Evolutionary conservation across 2,329 filamentous ascomycete genomes (phyloP), one percentile per base, ranked within the genome.

Genomic region (Paraconiothyrium sp.): DNA sequence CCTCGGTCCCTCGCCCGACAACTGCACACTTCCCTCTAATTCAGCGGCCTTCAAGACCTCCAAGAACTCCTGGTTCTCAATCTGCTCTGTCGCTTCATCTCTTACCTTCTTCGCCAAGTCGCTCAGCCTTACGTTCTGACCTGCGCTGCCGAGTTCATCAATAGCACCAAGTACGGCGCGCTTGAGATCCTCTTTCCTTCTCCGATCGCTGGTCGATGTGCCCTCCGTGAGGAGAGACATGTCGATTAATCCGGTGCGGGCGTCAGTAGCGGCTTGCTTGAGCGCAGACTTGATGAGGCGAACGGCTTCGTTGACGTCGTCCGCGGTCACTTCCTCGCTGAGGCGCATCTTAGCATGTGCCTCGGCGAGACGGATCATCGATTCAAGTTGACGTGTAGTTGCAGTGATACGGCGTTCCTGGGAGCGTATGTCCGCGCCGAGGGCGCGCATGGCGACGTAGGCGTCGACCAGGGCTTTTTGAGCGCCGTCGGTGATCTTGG

Each of bases 311-410:
- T 88, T 83, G 6, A 99, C 96, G 73, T 99, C 96, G 52, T 87
- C 86, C 32, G 86, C 88, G 0, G 92, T 93, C 46, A 99, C 95
- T 14, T 84, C 87, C 2, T 84, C 78, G 0, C 91, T 88, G 5
- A 99, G 87, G 4, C 95, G 91, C 96, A 99, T 99, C 80, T 97
- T 97, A 54, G 95, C 96, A 79, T 99, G 96, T 0, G 94, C 95
- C 83, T 99, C 95, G 1, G 94, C 84, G 3, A 99, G 90, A 64
- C 95, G 94, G 76, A 99, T 98, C 96, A 99, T 99, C 49, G 91
- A 95, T 81, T 99, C 96, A 6, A 99, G 86, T 80, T 99, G 95
- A 76, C 95, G 89, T 0, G 96, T 99, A 3, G 95, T 99, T 44
- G 95, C 95, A 0, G 95, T 99, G 81, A 99, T 99, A 68, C 95